Evolutionary conservation across 768 basidiomycete species (phyloP).

Genomic region (Dentipellis fragilis): DNA sequence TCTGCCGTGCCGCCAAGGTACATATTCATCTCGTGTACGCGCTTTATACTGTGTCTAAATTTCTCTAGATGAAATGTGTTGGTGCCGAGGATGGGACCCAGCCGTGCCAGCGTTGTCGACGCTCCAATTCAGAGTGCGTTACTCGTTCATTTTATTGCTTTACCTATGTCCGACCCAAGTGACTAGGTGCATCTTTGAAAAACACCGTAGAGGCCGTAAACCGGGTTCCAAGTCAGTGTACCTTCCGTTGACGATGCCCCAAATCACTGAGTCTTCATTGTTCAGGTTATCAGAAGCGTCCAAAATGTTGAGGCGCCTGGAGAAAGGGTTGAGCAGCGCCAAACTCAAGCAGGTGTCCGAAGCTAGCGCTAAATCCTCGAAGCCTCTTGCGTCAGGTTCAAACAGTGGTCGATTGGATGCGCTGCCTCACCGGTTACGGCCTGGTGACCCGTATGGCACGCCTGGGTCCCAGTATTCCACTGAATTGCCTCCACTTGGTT

Average conservation of each 20-base stretch:
- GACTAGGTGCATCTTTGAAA: constrained; percentile 73
- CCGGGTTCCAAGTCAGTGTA: constrained; percentile 74
- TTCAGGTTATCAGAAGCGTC: constrained; percentile 77
- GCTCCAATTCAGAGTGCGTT: constrained; percentile 52
- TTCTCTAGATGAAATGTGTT: constrained; percentile 77
- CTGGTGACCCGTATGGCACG: constrained; percentile 19
- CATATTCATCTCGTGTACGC: neutral
- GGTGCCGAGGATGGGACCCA: constrained; percentile 79
- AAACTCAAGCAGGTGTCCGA: constrained; percentile 50
- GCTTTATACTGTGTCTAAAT: constrained; percentile 1
- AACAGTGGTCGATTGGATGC: constrained; percentile 6
- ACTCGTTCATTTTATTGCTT: constrained; percentile 1
- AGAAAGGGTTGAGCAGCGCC: constrained; percentile 71
- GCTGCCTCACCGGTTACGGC: constrained; percentile 8
- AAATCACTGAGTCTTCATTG: constrained; percentile 9
- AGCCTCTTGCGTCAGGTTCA: constrained; percentile 22
- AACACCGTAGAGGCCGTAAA: constrained; percentile 80
- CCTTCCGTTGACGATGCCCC: neutral
- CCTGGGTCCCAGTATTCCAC: constrained; percentile 29
- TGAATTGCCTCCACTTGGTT: constrained; percentile 39
- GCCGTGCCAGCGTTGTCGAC: constrained; percentile 76
- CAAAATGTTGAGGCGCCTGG: constrained; percentile 79
- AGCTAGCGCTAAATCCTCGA: constrained; percentile 23
- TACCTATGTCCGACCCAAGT: constrained; percentile 11
- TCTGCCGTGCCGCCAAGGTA: constrained; percentile 80